phyloP scores from a whole-genome alignment of 2,329 filamentous ascomycete species.

The Daldinia sp. region DNA sequence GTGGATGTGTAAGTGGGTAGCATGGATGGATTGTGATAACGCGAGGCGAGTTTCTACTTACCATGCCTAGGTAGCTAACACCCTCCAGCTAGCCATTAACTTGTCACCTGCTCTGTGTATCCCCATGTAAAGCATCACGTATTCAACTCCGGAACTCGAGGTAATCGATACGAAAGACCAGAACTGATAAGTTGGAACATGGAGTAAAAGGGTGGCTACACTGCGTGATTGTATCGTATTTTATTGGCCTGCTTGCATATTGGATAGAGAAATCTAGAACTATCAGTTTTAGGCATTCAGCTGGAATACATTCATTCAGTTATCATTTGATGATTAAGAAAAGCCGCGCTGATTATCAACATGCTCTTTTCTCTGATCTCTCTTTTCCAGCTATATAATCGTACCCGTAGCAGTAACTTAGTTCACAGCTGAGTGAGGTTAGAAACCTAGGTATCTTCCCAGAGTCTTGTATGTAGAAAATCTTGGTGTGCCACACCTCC shows the following conservation, averaged over 20 bases:
- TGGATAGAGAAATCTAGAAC: background rate
- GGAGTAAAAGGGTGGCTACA: background rate
- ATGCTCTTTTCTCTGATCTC: background rate
- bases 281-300: background rate
- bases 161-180: background rate
- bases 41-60: background rate
- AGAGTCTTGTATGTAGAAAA: background rate
- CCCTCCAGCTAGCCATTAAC: background rate
- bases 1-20: background rate
- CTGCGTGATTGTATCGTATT: background rate
- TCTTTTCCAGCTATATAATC: background rate
- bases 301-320: background rate
- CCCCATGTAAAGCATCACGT: background rate
- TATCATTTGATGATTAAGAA: too few relatives aligned
- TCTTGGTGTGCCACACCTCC: background rate
- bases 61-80: background rate
- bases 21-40: background rate
- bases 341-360: too few relatives aligned
- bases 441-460: background rate
- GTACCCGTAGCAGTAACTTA: too few relatives aligned
- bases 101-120: background rate
- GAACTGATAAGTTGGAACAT: background rate
- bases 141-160: background rate
- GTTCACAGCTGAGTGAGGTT: background rate
- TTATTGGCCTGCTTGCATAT: background rate